Conservation (phyloP, 75 land plant species). For the Cunninghamia lanceolata region DNA sequence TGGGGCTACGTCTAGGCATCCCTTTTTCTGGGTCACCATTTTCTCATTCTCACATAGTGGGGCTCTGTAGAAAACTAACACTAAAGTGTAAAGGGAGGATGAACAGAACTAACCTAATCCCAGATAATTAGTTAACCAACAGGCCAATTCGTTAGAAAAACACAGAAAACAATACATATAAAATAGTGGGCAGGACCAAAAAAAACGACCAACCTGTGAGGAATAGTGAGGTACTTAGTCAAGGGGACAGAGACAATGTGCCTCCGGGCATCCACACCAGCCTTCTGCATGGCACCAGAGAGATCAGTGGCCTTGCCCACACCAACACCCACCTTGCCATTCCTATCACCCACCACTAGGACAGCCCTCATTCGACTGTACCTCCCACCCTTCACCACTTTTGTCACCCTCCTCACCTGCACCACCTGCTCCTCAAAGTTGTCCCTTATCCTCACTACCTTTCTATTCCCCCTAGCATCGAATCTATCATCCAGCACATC, state of each 20-base stretch:
- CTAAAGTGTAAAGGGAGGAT: neutral
- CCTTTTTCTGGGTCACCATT: too few species aligned
- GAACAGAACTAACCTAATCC: neutral
- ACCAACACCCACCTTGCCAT: constrained; percentile 94
- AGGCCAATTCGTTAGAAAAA: neutral
- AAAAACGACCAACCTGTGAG: constrained; percentile 67
- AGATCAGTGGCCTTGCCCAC: constrained; percentile 94
- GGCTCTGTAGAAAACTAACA: neutral
- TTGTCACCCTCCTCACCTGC: constrained; percentile 95
- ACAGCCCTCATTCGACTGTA: constrained; percentile 84
- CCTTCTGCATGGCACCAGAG: constrained; percentile 78
- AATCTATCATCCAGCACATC: constrained; percentile 51
- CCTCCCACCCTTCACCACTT: constrained; percentile 98
- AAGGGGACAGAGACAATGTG: constrained; percentile 78
- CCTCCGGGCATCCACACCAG: constrained; percentile 68
- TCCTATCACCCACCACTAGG: constrained; percentile 83
- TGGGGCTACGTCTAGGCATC: too few species aligned
- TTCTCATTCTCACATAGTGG: too few species aligned
- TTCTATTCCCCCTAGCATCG: constrained; percentile 41
- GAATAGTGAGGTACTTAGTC: constrained; percentile 85
- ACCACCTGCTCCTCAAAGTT: constrained; percentile 88
- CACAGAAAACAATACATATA: neutral
- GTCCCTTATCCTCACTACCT: constrained; percentile 54
- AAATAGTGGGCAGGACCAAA: neutral
- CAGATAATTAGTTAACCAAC: neutral